Conservation (phyloP, 345 rosid genomes). For the Lumnitzera racemosa region DNA sequence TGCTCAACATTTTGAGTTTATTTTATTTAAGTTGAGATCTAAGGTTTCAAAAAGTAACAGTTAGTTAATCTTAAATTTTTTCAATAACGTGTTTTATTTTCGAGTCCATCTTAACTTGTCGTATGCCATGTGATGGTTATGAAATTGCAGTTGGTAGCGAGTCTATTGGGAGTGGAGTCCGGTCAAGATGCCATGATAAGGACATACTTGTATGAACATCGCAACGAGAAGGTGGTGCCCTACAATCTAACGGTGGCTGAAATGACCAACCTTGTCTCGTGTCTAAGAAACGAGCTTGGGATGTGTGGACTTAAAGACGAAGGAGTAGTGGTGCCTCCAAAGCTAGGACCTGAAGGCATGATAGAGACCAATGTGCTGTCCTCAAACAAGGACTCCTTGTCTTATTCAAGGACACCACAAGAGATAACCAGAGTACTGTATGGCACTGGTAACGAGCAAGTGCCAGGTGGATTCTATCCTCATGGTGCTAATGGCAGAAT, state of each 20-base stretch:
- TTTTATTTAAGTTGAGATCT: too few species aligned
- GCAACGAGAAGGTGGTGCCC: slow-evolving; percentile 19
- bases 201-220: slow-evolving; percentile 39
- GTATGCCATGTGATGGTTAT: background rate
- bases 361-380: slow-evolving; percentile 32
- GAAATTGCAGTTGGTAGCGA: slow-evolving; percentile 35
- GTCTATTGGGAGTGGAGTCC: slow-evolving; percentile 52
- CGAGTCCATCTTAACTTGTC: too few species aligned
- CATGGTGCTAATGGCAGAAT: slow-evolving; percentile 33
- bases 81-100: too few species aligned
- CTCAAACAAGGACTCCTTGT: slow-evolving; percentile 19
- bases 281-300: slow-evolving; percentile 28
- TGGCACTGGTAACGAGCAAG: slow-evolving; percentile 33
- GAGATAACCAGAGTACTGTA: slow-evolving; percentile 39
- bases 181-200: slow-evolving; percentile 69
- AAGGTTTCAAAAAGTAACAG: too few species aligned
- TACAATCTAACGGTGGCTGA: slow-evolving; percentile 33
- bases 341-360: slow-evolving; percentile 30
- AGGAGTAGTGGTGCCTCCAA: slow-evolving; percentile 33
- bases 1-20: too few species aligned
- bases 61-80: too few species aligned
- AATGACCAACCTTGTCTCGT: slow-evolving; percentile 24
- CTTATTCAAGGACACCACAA: slow-evolving; percentile 26
- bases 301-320: slow-evolving; percentile 44
- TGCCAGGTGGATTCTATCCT: slow-evolving; percentile 45